Evolutionary conservation across 345 rosid genomes (phyloP).

Genomic region (Linum trigynum): DNA sequence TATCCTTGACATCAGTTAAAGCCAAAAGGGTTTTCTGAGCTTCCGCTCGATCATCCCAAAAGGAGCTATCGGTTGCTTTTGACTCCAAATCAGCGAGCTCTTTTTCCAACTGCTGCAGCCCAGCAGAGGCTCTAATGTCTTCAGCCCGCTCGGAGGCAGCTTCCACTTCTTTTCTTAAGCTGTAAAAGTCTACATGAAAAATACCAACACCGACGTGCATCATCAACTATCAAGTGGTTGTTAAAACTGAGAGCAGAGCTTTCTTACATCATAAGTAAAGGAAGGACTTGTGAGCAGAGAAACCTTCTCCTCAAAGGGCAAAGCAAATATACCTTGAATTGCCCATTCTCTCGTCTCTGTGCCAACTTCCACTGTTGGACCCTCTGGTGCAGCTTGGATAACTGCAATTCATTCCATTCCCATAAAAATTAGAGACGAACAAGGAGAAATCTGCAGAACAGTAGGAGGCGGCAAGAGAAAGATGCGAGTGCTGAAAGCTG

Average conservation of each 20-base stretch:
- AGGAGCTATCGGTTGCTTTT: slow-evolving; percentile 58
- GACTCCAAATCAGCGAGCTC: slow-evolving; percentile 51
- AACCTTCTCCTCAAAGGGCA: too few species aligned
- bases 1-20: slow-evolving; percentile 71
- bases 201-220: not conserved
- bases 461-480: not conserved
- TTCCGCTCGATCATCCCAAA: slow-evolving; percentile 74
- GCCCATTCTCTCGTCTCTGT: slow-evolving; percentile 57
- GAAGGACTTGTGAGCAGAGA: not conserved
- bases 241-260: not conserved
- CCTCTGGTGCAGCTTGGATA: slow-evolving; percentile 39
- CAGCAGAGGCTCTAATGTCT: slow-evolving; percentile 56
- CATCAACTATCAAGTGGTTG: not conserved
- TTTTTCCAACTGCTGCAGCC: slow-evolving; percentile 41
- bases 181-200: slow-evolving; percentile 59
- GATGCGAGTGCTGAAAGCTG: not conserved
- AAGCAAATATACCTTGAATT: slow-evolving; percentile 49
- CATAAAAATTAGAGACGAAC: not conserved
- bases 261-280: not conserved
- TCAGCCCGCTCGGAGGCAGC: slow-evolving; percentile 50
- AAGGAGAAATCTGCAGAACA: not conserved
- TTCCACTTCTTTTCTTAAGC: slow-evolving; percentile 76
- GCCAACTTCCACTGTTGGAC: slow-evolving; percentile 32
- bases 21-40: slow-evolving; percentile 72
- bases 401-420: slow-evolving; percentile 24